Base-by-base conservation (phyloP, 108 stramenopile species). In the Skeletonema tropicum region DNA sequence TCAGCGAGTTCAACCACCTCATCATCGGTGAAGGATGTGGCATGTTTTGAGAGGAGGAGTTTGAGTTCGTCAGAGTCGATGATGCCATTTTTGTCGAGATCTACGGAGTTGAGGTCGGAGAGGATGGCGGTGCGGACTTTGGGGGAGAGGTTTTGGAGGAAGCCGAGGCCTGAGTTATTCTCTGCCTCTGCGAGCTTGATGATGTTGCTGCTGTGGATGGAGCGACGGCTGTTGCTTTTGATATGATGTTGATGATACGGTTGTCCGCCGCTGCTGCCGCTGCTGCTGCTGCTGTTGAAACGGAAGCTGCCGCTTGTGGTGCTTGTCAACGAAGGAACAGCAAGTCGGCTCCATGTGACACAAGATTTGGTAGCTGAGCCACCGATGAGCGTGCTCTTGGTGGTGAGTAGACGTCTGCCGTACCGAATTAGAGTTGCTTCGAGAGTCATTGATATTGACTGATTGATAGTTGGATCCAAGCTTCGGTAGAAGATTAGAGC, bases 1-100 rank as follows among this genome's bases (percentile, higher is more conserved):
- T 94, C 94, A 26, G 83, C 68, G 17, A 92, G 68, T 61, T 92
- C 90, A 17, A 88, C 73, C 46, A 92, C 86, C 57, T 94, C 94
- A 6, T 58, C 78, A 19, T 92, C 94, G 0, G 85, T 85, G 73
- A 94, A 94, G 7, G 79, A 55, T 8, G 59, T 19, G 0, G 61
- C 76, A 69, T 94, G 91, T 35, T 79, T 86, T 30, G 75, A 81
- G 9, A 94, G 69, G 0, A 94, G 83, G n/a, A 32, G 32, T 19
- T 79, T 83, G 48, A 94, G 77, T 70, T 94, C 94, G 12, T 88
- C 87, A 6, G 90, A 80, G 55, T 89, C 87, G 58, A 94, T 83
- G 55, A 55, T 74, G n/a, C 83, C 83, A 30, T 83, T 73, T 23
- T 36, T 31, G 60, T 75, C 61, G 23, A 77, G 52, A 30, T 90